A percentile compares a stretch with the other conserved stretches of the same genome.
phyloP scores from a whole-genome alignment of 768 basidiomycete genomes.

The Lepiota venenata region DNA sequence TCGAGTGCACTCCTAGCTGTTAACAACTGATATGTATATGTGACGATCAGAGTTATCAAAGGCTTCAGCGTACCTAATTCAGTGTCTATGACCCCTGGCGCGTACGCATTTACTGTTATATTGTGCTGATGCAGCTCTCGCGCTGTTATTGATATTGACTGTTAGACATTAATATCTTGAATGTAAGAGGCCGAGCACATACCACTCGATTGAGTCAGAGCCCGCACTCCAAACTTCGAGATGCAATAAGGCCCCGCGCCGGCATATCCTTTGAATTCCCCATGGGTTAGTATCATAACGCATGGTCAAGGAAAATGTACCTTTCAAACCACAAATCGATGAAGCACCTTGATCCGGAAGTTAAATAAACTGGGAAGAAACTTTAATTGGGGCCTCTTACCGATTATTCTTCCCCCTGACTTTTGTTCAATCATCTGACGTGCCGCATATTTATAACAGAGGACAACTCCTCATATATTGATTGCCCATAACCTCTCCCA shows the following conservation, averaged over 20 bases:
- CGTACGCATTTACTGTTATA: constrained; percentile 42
- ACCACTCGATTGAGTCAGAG: constrained; percentile 38
- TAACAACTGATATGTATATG: not conserved
- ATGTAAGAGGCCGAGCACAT: not conserved
- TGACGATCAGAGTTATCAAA: not conserved
- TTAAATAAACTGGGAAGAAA: not conserved
- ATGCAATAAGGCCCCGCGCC: constrained; percentile 24
- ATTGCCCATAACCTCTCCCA: constrained; percentile 42
- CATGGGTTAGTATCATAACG: not conserved
- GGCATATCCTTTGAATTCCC: not conserved
- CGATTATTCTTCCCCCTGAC: constrained; percentile 51
- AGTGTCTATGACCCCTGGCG: constrained; percentile 24
- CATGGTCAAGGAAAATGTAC: constrained; percentile 3
- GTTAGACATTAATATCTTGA: no score
- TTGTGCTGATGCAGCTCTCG: constrained; percentile 31
- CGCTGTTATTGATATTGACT: constrained; percentile 19
- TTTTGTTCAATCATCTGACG: constrained; percentile 56
- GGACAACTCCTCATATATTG: constrained; percentile 55
- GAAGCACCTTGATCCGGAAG: constrained; percentile 16
- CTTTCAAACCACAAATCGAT: constrained; percentile 28
- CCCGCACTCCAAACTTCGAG: constrained; percentile 37
- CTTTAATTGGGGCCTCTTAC: constrained; percentile 26
- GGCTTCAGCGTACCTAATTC: not conserved
- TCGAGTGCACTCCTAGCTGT: not conserved
- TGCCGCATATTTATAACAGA: constrained; percentile 67